Evolutionary conservation across 352 stramenopile species (phyloP), one percentile per base, ranked within the genome.

Genomic region (Phytophthora syringae): DNA sequence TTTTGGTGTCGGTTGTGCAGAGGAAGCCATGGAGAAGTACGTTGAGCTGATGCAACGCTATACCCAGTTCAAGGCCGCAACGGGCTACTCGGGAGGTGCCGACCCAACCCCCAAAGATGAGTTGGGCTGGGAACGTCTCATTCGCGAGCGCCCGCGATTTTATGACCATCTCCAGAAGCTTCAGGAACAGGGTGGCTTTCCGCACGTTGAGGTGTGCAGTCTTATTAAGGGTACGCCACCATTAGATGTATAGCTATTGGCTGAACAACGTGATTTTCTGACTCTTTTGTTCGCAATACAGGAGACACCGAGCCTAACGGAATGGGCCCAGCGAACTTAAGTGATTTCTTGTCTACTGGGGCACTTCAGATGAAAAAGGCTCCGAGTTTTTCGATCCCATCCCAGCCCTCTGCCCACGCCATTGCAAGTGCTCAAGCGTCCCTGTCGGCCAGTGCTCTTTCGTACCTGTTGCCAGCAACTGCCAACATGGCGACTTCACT

Each of bases 11-110:
- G 44, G 18, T 27, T 20, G 11, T 16, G 7, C 27, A 79, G 70
- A 79, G 45, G 61, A 79, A 61, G 52, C 65, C 47, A 77, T 72
- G 49, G 67, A 66, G 48, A 77, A 77, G 56, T 79, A 74, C 60
- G 52, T 69, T 3, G 53, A 74, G 10, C 5, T 80, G 15, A 77
- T 80, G 47, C 59, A 74, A 30, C 39, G 54, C 20, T 77, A 67
- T 40, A 64, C 51, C 3, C 50, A 67, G 47, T 79, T 74, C 48
- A 79, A 79, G 48, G 21, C 24, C 15, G 63, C 39, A 36, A 77
- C 72, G 15, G 67, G 64, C 3, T 79, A 67, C 37, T 64, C 59
- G 15, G 59, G 69, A 3, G 40, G 28, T 47, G n/a, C 54, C 0
- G 25, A 27, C n/a, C 43, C 47, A 13, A 34, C 20, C n/a, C 58